phyloP scores from a whole-genome alignment of 495 filamentous ascomycete species.

The Xylaria castorea region DNA sequence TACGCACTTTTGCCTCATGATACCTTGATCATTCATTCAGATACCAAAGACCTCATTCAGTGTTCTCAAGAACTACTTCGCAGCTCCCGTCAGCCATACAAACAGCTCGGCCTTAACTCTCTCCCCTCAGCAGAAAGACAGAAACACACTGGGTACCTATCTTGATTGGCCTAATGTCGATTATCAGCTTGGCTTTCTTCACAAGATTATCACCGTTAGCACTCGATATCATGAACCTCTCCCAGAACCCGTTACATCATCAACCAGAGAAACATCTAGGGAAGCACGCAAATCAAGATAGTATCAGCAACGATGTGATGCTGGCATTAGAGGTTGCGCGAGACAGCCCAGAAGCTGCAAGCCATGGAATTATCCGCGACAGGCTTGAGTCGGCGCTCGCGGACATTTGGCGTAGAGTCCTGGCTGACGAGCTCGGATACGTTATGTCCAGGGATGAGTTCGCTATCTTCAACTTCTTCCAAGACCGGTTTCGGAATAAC shows the following conservation, averaged over 20 bases:
- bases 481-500: constrained; percentile 59
- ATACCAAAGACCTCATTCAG: background rate
- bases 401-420: constrained; percentile 68
- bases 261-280: background rate
- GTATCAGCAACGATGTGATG: constrained; percentile 38
- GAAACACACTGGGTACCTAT: background rate
- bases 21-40: background rate
- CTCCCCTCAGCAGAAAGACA: background rate
- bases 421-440: constrained; percentile 65
- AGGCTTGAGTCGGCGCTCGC: constrained; percentile 64
- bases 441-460: constrained; percentile 75
- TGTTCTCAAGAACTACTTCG: background rate
- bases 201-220: background rate
- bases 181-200: background rate
- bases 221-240: constrained; percentile 3
- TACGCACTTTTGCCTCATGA: background rate
- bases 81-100: background rate
- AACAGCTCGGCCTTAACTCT: background rate
- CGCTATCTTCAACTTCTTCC: constrained; percentile 79
- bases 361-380: constrained; percentile 57
- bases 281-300: background rate
- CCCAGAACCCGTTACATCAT: background rate
- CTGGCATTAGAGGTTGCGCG: constrained; percentile 72
- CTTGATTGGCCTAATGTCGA: background rate
- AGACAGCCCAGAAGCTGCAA: constrained; percentile 63